Base-by-base conservation (phyloP, 2,329 filamentous ascomycete species). In the Fusarium metavorans region DNA sequence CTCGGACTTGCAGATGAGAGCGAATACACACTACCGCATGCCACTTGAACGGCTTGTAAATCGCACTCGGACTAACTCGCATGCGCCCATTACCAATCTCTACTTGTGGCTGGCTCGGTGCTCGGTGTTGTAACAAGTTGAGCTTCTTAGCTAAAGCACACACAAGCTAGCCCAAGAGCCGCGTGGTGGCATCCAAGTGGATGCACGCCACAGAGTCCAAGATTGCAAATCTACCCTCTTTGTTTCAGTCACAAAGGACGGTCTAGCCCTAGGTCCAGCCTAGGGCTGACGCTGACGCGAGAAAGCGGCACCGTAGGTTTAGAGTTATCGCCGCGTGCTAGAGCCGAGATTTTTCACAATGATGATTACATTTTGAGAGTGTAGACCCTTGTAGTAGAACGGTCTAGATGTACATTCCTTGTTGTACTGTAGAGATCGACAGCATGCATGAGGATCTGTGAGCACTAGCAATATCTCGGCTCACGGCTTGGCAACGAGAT, bases 11-110 rank as follows among this genome's bases (percentile, higher is more conserved):
- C 9, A 7, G 43, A 48, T 27, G 43, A 3, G 20, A 48, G 25
- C 25, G 25, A 50, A n/a, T 2, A 48, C 5, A 61, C 18, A 45
- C 59, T 39, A 41, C 10, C 18, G 10, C 4, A 25, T 25, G 13
- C 32, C 9, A 16, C 23, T 6, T n/a, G 1, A 11, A 32, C 25
- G 48, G 41, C 39, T 43, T 72, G 67, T 23, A 54, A 30, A 57
- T 27, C 16, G 60, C 62, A 71, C 39, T 75, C 75, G 71, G 75
- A 60, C 72, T 57, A 74, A 74, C 60, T 67, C 14, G 52, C 27
- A 32, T 60, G 63, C 50, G 41, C 41, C 56, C 61, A 74, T 79
- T 79, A 79, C 75, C 76, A 80, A 78, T 71, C 74, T 56, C 57
- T 56, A 32, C 20, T 41, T 45, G 35, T 30, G 32, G 14, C 32